These are phyloP conservation scores for Tetracladium marchalianum DNA, from an alignment of 495 filamentous ascomycete genomes.

Conservation along the genomic window DNA sequence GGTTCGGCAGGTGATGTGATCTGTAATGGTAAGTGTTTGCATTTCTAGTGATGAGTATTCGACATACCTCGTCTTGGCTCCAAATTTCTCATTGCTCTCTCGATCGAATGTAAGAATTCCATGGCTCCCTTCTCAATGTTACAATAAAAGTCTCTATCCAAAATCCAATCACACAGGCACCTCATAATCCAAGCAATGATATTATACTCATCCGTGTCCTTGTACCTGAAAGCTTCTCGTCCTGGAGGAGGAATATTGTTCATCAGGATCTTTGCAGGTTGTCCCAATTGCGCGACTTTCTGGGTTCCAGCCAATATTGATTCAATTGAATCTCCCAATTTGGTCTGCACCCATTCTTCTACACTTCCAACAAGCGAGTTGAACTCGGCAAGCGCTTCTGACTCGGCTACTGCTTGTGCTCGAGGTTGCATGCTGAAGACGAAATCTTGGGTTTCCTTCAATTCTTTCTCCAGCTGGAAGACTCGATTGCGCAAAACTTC, in stretches of 20 bases:
- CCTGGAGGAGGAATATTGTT: background rate
- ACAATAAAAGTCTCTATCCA: constrained; percentile 1
- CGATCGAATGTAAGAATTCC: constrained; percentile 1
- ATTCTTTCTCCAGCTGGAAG: background rate
- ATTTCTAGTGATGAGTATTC: background rate
- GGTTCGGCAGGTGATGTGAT: constrained; percentile 20
- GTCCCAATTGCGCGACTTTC: background rate
- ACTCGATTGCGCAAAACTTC: background rate
- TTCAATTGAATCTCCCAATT: background rate
- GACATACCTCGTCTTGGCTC: constrained; percentile 1
- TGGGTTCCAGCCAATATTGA: background rate
- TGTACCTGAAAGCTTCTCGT: background rate
- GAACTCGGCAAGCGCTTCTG: constrained; percentile 4
- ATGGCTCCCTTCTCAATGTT: background rate
- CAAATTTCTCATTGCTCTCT: background rate
- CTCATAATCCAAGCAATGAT: constrained; percentile 1
- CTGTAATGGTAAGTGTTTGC: constrained; percentile 6
- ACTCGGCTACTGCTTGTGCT: background rate
- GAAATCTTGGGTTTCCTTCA: constrained; percentile 3
- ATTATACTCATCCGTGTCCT: constrained; percentile 2
- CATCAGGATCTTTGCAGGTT: background rate
- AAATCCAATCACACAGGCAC: background rate
- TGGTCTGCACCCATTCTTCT: constrained; percentile 9
- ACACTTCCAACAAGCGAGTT: constrained; percentile 1
- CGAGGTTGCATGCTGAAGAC: constrained; percentile 3